Evolutionary conservation across 2,329 filamentous ascomycete genomes (phyloP).

Genomic region (Colletotrichum australisinense): DNA sequence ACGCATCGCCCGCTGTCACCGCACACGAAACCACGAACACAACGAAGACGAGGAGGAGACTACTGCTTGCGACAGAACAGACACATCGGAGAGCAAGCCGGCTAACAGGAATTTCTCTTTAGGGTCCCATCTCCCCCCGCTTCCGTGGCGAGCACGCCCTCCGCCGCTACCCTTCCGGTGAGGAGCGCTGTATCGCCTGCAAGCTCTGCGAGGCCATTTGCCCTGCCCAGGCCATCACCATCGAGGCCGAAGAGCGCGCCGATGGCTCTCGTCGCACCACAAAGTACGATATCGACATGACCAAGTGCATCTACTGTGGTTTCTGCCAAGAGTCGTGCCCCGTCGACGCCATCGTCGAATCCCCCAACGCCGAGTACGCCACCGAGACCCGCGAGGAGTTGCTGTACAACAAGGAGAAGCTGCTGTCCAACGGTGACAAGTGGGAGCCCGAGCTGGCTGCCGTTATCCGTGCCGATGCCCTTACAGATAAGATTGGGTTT

Average conservation of each 20-base stretch:
- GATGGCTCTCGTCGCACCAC: conserved; percentile 96
- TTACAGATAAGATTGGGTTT: conserved; percentile 72
- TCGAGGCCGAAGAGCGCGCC: conserved; percentile 97
- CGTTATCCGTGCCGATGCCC: conserved; percentile 90
- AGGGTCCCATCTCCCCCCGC: conserved; percentile 94
- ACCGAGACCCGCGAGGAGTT: conserved; percentile 87
- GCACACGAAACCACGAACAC: neutral
- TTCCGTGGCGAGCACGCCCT: conserved; percentile 99
- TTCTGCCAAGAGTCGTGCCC: conserved; percentile 99
- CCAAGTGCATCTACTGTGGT: conserved; percentile 99
- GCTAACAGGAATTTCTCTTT: conserved; percentile 18
- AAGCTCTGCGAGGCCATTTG: conserved; percentile 99
- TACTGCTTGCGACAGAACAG: neutral
- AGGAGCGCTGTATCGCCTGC: conserved; percentile 99
- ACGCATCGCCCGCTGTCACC: neutral
- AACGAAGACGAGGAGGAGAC: neutral
- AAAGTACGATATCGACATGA: conserved; percentile 99
- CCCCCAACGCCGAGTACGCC: conserved; percentile 71
- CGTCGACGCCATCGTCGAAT: conserved; percentile 87
- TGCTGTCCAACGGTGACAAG: conserved; percentile 89
- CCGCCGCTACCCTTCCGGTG: conserved; percentile 94
- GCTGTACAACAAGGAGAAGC: conserved; percentile 97
- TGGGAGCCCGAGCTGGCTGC: conserved; percentile 99
- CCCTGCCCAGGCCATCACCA: conserved; percentile 97
- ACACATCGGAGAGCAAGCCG: neutral